These are phyloP conservation scores for Rhodamnia argentea DNA, from an alignment of 345 rosid genomes.

Conservation along the genomic window DNA sequence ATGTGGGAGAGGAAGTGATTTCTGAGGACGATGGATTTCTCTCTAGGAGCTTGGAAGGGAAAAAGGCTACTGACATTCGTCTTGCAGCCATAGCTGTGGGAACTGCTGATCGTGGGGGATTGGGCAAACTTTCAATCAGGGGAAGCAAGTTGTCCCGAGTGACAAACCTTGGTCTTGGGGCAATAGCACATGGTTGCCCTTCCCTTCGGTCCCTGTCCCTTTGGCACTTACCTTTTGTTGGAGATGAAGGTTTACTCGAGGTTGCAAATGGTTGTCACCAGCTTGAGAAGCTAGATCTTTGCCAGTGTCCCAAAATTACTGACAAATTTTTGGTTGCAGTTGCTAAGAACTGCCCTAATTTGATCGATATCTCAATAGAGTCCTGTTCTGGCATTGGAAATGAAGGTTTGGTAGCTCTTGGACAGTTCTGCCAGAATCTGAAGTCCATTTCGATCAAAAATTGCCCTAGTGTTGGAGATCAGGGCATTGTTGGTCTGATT, in stretches of 20 bases:
- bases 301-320: constrained; percentile 50
- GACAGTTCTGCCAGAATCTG: constrained; percentile 47
- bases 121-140: constrained; percentile 61
- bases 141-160: constrained; percentile 44
- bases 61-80: constrained; percentile 81
- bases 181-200: constrained; percentile 72
- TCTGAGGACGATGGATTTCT: constrained; percentile 54
- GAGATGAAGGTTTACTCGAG: constrained; percentile 59
- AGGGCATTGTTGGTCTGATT: constrained; percentile 60
- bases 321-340: constrained; percentile 55
- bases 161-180: constrained; percentile 58
- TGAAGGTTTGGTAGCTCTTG: constrained; percentile 65
- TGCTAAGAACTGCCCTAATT: constrained; percentile 57
- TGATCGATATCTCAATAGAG: constrained; percentile 64
- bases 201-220: constrained; percentile 60
- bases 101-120: constrained; percentile 72
- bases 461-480: constrained; percentile 79
- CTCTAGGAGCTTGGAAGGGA: constrained; percentile 78
- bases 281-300: constrained; percentile 77
- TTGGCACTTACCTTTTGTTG: constrained; percentile 49
- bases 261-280: constrained; percentile 58
- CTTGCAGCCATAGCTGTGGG: constrained; percentile 89
- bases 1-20: constrained; percentile 4
- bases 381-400: constrained; percentile 70
- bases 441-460: constrained; percentile 58